Evolutionary conservation across 2,329 filamentous ascomycete genomes (phyloP), one percentile per base, ranked within the genome.

Genomic region (Talaromyces sp.): DNA sequence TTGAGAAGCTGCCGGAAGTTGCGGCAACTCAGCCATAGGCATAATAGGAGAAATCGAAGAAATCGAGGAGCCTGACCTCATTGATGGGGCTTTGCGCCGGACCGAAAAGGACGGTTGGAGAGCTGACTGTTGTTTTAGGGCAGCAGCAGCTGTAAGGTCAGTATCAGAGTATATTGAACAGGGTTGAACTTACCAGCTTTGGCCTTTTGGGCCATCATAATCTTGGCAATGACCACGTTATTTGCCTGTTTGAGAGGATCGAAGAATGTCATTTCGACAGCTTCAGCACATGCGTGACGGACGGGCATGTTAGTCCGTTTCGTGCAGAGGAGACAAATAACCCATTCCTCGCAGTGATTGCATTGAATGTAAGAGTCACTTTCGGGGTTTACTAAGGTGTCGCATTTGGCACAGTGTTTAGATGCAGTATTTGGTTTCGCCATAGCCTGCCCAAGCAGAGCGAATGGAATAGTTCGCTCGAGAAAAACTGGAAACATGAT

Each of bases 251-350:
- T 57, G 5, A 62, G 13, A 13, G 64, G 64, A 59, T 66, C 64
- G 17, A 59, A 66, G 15, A 66, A 50, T 7, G 43, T 66, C 64
- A 66, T 66, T 31, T 66, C 60, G 9, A 66, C 54, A 45, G 59
- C 59, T 54, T 66, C 52, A 25, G 45, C 31, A 39, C 64, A 66
- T 2, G 60, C 54, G 25, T 66, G 64, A 13, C 64, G 60, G 17
- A 66, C 64, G 3, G 64, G 64, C 15, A 66, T 61, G 27, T 66
- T 66, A 25, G 59, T 61, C 31, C 61, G 61, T 49, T 66, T 66
- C 4, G 64, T 66, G 35, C 64, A 66, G 3, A 58, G 43, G 11
- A 62, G 52, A 52, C 64, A 66, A 17, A 66, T 45, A 15, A 52
- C 39, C 41, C 45, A 59, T 13, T 52, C 22, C 22, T 25, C 13